Conservation (phyloP, 352 stramenopile species). For the Globisporangium megalacanthum region DNA sequence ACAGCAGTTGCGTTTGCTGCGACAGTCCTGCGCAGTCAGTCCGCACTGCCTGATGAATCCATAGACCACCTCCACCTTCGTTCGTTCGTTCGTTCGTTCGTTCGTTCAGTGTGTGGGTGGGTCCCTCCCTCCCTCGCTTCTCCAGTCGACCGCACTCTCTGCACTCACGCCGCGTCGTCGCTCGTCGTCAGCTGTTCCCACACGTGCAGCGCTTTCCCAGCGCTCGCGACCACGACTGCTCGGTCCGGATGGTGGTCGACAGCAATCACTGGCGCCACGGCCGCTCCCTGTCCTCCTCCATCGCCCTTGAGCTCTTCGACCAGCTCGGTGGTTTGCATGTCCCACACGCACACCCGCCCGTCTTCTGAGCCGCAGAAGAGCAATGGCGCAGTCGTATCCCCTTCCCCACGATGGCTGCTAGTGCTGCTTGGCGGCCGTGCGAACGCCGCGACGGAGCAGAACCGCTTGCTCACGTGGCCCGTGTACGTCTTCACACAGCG, state of each 20-base stretch:
- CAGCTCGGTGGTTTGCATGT: constrained; percentile 80
- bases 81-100: too few species aligned
- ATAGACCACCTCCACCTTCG: constrained; percentile 25
- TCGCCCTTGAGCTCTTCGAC: constrained; percentile 16
- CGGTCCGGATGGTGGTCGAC: constrained; percentile 71
- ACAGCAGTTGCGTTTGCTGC: too few species aligned
- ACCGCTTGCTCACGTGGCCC: constrained; percentile 78
- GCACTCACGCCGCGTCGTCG: too few species aligned
- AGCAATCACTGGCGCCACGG: constrained; percentile 84
- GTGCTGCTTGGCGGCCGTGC: background rate
- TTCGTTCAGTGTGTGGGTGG: too few species aligned
- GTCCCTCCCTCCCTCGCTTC: constrained; percentile 1
- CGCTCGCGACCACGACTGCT: constrained; percentile 65
- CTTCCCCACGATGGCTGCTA: background rate
- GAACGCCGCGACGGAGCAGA: constrained; percentile 86
- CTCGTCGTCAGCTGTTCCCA: constrained; percentile 24
- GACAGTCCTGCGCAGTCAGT: too few species aligned
- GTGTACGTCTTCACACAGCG: constrained; percentile 62
- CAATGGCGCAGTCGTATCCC: constrained; percentile 16
- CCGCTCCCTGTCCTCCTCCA: constrained; percentile 37
- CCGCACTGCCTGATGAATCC: constrained; percentile 26
- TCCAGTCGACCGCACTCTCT: background rate
- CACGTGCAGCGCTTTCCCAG: constrained; percentile 62
- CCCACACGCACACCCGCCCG: constrained; percentile 89
- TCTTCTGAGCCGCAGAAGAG: constrained; percentile 93